phyloP scores from a whole-genome alignment of 306 rosid genomes.

The Prosopis cineraria region DNA sequence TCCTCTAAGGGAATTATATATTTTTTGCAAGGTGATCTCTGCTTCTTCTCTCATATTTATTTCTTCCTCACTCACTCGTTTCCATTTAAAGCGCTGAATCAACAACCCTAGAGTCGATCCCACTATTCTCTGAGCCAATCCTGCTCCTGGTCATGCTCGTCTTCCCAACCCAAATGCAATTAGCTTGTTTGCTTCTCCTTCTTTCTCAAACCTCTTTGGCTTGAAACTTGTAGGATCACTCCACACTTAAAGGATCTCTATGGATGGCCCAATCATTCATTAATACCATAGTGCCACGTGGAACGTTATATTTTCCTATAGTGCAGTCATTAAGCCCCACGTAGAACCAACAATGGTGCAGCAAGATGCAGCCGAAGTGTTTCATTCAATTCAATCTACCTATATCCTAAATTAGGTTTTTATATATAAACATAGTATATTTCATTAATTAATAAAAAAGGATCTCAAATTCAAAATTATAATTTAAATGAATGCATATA shows the following conservation, averaged over 20 bases:
- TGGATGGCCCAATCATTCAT: neutral
- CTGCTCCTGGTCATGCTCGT: neutral
- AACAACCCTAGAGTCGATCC: neutral
- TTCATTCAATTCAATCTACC: no score
- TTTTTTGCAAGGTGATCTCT: neutral
- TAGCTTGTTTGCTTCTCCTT: neutral
- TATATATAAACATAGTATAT: no score
- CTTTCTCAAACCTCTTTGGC: neutral
- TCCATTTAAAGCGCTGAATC: neutral
- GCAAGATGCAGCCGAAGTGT: neutral
- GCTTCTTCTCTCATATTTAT: neutral
- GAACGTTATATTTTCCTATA: neutral
- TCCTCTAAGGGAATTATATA: neutral
- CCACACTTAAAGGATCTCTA: neutral
- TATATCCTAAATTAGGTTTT: no score
- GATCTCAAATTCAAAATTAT: no score
- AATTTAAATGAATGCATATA: no score
- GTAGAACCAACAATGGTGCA: neutral
- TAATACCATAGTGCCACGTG: neutral
- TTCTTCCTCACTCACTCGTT: neutral
- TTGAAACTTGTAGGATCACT: neutral
- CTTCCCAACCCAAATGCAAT: neutral
- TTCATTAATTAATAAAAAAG: no score
- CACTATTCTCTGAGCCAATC: neutral
- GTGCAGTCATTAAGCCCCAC: neutral